Base-by-base conservation (phyloP, 495 filamentous ascomycete genomes). In the Hypoxylon subgilvum region DNA sequence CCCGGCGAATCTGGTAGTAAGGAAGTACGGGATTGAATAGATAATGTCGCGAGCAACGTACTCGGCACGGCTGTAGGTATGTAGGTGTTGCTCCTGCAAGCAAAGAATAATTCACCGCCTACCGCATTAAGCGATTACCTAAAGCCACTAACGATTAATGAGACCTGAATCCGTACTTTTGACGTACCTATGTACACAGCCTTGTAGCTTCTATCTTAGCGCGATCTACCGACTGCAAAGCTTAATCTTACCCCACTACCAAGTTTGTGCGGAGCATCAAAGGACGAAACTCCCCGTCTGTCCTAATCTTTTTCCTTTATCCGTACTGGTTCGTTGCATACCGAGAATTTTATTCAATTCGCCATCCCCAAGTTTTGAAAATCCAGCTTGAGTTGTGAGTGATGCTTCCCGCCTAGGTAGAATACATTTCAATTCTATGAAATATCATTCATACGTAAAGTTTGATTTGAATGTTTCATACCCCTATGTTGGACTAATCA, bases 101-200 rank as follows among this genome's bases (percentile, higher is more conserved):
- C 31, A 40, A 56, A 54, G 47, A 51, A 63, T 60, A 51, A 48
- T 62, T 63, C 58, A 69, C 66, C 66, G 66, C 66, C 63, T 69
- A 8, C 66, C 52, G 22, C 17, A 42, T 66, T 57, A 14, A 50
- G 60, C 38, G 9, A 55, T 28, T 25, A 16, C 9, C 5, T 22
- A 4, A 14, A 21, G 27, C 14, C 10, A 36, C 21, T 39, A 7
- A 36, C 34, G 16, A 4, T 4, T 21, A 27, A 27, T 27, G 8
- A 3, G 23, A 8, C n/a, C 10, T 39, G 21, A 39, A 17, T 39
- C 16, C 36, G 36, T 39, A 39, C 36, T 6, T 39, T 13, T 38
- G n/a, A 49, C 46, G 16, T 19, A n/a, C 36, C 27, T 28, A 22
- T 6, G n/a, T 39, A 57, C 21, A n/a, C n/a, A n/a, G n/a, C 55